Evolutionary conservation across 2,329 filamentous ascomycete species (phyloP).

Genomic region (Neofusicoccum cordaticola): DNA sequence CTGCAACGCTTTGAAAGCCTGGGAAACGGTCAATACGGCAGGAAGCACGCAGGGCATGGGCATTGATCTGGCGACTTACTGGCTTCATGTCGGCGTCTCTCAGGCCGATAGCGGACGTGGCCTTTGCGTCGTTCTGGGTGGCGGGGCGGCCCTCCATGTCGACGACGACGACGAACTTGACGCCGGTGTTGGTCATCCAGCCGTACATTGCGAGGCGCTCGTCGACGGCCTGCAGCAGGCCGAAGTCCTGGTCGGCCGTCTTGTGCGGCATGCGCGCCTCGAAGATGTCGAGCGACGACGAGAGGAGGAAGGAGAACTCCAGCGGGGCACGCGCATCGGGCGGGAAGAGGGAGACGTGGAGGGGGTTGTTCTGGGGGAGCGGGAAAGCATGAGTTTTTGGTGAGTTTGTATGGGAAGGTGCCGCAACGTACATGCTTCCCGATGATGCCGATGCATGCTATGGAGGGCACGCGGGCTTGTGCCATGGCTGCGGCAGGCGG

Average conservation of each 20-base stretch:
- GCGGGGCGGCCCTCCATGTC: conserved; percentile 76
- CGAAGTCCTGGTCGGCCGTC: conserved; percentile 77
- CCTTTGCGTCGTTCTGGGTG: conserved; percentile 32
- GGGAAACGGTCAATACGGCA: background rate
- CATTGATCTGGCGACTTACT: conserved; percentile 46
- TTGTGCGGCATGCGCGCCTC: conserved; percentile 76
- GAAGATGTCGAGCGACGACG: conserved; percentile 90
- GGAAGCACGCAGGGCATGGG: no score
- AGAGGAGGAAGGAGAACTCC: conserved; percentile 88
- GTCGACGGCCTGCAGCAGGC: conserved; percentile 88
- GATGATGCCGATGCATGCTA: conserved; percentile 91
- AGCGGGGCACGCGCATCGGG: conserved; percentile 70
- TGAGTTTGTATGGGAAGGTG: background rate
- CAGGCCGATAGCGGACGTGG: conserved; percentile 59
- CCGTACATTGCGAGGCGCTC: conserved; percentile 92
- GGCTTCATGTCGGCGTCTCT: conserved; percentile 84
- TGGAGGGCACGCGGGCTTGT: conserved; percentile 59
- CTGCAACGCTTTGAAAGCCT: conserved; percentile 88
- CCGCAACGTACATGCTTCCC: conserved; percentile 72
- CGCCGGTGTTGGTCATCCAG: conserved; percentile 92
- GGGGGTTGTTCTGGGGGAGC: conserved; percentile 77
- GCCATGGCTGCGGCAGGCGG: conserved; percentile 34
- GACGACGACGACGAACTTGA: conserved; percentile 85
- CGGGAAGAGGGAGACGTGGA: conserved; percentile 88
- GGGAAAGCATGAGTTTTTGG: conserved; percentile 4